Base-by-base conservation (phyloP, 257 asterid species). In the Pogostemon cablin region DNA sequence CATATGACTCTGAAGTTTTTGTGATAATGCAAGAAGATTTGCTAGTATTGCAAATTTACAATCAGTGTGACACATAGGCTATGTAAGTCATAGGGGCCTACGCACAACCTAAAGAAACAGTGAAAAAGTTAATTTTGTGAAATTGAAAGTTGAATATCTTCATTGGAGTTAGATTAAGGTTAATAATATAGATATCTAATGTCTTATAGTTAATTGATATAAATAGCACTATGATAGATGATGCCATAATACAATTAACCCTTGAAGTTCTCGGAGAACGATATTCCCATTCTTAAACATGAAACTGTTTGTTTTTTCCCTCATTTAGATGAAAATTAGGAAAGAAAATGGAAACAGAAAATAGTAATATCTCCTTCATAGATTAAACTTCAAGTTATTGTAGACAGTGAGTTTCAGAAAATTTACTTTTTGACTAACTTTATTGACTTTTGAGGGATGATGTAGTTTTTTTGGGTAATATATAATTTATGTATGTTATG, bases 1-100 rank as follows among this genome's bases (percentile, higher is more conserved):
- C 64, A 46, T 62, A 32, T 34, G 61, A n/a, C 49, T 61, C n/a
- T 9, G 40, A 43, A 54, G 37, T 38, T 44, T 54, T 6, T 65
- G 40, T 40, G n/a, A 48, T 42, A 60, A 65, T 54, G 52, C 39
- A 15, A 42, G 15, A 64, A 32, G n/a, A 40, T 9, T 76, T 40
- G 9, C 56, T 55, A 40, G 41, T 68, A 64, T 38, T 38, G 73
- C 55, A 60, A 48, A 25, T 54, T 46, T 62, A 20, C 34, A 56
- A 34, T 46, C 25, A 39, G 20, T 17, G 41, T 50, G 69, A 58
- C 56, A 49, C 10, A 12, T 9, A 35, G 35, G 57, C 61, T n/a
- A 63, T 20, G 49, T 11, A 55, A 62, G 6, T 49, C 48, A 12
- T 43, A 46, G 37, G 48, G 37, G 0, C 34, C 35, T 32, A 15